phyloP scores from a whole-genome alignment of 2,329 filamentous ascomycete genomes.

The Monilinia polystroma region DNA sequence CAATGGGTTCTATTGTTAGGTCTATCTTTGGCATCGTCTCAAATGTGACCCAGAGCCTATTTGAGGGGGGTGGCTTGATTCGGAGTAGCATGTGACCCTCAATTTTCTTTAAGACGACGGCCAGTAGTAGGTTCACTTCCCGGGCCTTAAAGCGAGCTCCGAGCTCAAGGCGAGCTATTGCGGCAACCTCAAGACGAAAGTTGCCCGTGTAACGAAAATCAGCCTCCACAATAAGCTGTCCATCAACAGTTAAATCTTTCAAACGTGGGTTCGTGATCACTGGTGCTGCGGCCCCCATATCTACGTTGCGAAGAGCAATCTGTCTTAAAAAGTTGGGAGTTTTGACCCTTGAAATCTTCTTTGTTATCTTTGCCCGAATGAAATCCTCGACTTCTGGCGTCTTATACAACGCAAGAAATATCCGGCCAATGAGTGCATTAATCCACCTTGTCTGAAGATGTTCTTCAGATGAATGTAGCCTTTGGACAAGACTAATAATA shows the following conservation, averaged over 20 bases:
- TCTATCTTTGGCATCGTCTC: slow-evolving; percentile 92
- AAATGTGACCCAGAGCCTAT: slow-evolving; percentile 94
- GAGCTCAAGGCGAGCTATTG: slow-evolving; percentile 89
- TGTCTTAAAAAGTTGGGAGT: slow-evolving; percentile 87
- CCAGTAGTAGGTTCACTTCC: slow-evolving; percentile 85
- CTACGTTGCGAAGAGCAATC: slow-evolving; percentile 77
- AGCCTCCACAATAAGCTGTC: slow-evolving; percentile 81
- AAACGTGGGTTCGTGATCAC: slow-evolving; percentile 86
- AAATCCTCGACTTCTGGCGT: slow-evolving; percentile 78
- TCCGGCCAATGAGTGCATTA: slow-evolving; percentile 82
- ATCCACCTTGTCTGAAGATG: slow-evolving; percentile 89
- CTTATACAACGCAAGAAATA: slow-evolving; percentile 86
- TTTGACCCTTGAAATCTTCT: slow-evolving; percentile 93
- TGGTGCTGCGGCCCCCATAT: slow-evolving; percentile 83
- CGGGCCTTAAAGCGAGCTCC: slow-evolving; percentile 84
- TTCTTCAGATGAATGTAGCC: slow-evolving; percentile 87
- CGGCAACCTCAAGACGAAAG: slow-evolving; percentile 84
- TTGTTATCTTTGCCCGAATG: slow-evolving; percentile 82
- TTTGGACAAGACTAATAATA: slow-evolving; percentile 86
- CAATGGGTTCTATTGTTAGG: slow-evolving; percentile 90
- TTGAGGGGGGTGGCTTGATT: slow-evolving; percentile 93
- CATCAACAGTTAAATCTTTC: slow-evolving; percentile 86
- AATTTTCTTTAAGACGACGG: slow-evolving; percentile 78
- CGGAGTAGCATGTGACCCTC: slow-evolving; percentile 83
- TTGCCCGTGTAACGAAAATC: slow-evolving; percentile 89